Conservation (phyloP, 768 basidiomycete genomes). For the Lactifluus piperatus region DNA sequence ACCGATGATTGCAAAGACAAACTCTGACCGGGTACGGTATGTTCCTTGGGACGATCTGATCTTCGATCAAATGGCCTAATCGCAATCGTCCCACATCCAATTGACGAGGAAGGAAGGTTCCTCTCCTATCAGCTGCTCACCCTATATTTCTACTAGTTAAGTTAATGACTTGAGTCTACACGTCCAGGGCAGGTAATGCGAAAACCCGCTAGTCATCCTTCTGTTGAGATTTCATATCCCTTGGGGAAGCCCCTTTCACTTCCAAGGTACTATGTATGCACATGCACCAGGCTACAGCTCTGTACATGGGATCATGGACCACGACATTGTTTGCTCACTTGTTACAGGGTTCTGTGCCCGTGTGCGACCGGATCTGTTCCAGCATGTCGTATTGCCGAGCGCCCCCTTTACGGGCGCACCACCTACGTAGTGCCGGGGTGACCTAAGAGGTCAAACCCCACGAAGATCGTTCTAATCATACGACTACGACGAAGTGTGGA, state of each 20-base stretch:
- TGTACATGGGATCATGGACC: too few relatives aligned
- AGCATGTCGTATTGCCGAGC: constrained; percentile 47
- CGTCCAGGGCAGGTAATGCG: constrained; percentile 35
- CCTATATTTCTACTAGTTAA: constrained; percentile 37
- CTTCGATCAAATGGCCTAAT: neutral
- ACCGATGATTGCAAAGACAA: neutral
- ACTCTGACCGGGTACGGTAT: neutral
- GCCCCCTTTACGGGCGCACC: constrained; percentile 44
- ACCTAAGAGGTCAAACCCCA: neutral
- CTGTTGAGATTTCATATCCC: constrained; percentile 55
- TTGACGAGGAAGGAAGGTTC: neutral
- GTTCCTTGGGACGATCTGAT: neutral
- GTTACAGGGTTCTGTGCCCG: too few relatives aligned
- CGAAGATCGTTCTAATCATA: too few relatives aligned
- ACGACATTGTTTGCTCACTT: too few relatives aligned
- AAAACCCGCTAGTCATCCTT: constrained; percentile 42
- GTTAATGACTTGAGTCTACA: constrained; percentile 46
- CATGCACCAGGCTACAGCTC: too few relatives aligned
- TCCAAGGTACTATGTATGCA: constrained; percentile 41
- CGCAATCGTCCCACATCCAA: too few relatives aligned
- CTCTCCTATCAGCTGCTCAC: constrained; percentile 19
- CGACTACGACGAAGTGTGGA: too few relatives aligned
- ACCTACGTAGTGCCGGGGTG: constrained; percentile 16
- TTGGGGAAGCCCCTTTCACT: constrained; percentile 54
- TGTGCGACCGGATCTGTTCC: constrained; percentile 48